Evolutionary conservation across 2,329 filamentous ascomycete species (phyloP), one percentile per base, ranked within the genome.

Genomic region (Dothiorella sarmentorum): DNA sequence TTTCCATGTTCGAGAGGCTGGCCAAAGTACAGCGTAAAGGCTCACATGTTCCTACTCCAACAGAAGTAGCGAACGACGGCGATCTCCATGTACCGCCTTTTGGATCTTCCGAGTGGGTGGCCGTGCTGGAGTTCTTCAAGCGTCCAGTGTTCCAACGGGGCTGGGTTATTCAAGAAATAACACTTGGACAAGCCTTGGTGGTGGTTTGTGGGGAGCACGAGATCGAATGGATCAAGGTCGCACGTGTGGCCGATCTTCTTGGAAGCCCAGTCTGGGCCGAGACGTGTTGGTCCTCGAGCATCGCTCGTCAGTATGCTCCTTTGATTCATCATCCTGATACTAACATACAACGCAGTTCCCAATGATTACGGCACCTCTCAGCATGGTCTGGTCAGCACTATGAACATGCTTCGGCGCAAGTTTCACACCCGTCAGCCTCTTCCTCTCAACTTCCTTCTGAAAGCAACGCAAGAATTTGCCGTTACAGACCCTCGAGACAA

Each of bases 401-500:
- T 40, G 58, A 6, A 53, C 58, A 17, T 31, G 37, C 2, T 64
- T 60, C 7, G 22, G 22, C 4, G 22, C 11, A 10, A 24, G 40
- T 4, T 43, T n/a, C 20, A 24, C n/a, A 24, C 11, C 22, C 2
- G 40, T 7, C 1, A 13, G 20, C 3, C 11, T 11, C 24, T 26
- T 9, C 3, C 2, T 5, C 40, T 43, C 20, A 9, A 26, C 20
- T 22, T 13, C 2, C n/a, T 24, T 13, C 7, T 43, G 20, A 26
- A 11, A 24, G 7, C 3, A 15, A 43, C 20, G 15, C 40, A 4
- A 5, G 2, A 2, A 2, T 24, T 26, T 11, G 10, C 20, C 3
- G 40, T 43, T 7, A 43, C 20, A 11, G 61, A 67, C 33, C 58
- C 61, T 4, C 45, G 63, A 17, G 64, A 67, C 26, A 67, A 66